These are phyloP conservation scores for Arthrobotrys conoides DNA, from an alignment of 2,329 filamentous ascomycete genomes.

Conservation along the genomic window DNA sequence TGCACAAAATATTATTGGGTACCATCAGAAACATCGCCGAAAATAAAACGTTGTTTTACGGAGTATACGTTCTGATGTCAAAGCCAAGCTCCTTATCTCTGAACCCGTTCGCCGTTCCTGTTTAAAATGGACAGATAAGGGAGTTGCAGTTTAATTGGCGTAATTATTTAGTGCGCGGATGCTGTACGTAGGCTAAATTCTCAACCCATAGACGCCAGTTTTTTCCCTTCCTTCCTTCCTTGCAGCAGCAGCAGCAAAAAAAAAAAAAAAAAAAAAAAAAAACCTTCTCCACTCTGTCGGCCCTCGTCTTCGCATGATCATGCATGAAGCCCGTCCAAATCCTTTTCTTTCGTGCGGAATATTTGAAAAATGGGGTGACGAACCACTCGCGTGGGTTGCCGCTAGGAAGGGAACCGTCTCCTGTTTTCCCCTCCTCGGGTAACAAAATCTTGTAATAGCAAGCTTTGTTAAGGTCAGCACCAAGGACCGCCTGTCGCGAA, in stretches of 20 bases:
- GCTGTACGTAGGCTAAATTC: constrained; percentile 41
- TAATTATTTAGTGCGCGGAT: constrained; percentile 46
- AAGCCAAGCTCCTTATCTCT: constrained; percentile 58
- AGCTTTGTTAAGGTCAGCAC: constrained; percentile 41
- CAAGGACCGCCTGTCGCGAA: constrained; percentile 48
- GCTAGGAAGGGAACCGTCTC: constrained; percentile 26
- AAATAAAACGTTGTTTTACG: constrained; percentile 54
- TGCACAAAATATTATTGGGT: constrained; percentile 41
- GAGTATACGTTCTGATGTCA: constrained; percentile 43
- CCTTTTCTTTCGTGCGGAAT: constrained; percentile 11
- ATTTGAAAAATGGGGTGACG: constrained; percentile 31
- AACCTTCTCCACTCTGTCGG: constrained; percentile 45
- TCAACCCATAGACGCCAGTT: constrained; percentile 38
- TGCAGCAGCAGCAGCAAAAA: constrained; percentile 6
- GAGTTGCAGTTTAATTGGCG: constrained; percentile 60
- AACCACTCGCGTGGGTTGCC: constrained; percentile 41
- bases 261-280: constrained; percentile 1
- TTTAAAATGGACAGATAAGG: constrained; percentile 58
- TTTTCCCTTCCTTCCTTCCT: constrained; percentile 31
- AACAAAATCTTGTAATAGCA: constrained; percentile 47
- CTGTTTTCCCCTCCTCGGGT: constrained; percentile 41
- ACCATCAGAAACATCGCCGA: constrained; percentile 48
- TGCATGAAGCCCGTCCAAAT: constrained; percentile 32
- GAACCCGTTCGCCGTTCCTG: constrained; percentile 57
- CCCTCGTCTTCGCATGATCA: constrained; percentile 44